phyloP scores from a whole-genome alignment of 1,139 yeast species.

The Diutina mesorugosa region DNA sequence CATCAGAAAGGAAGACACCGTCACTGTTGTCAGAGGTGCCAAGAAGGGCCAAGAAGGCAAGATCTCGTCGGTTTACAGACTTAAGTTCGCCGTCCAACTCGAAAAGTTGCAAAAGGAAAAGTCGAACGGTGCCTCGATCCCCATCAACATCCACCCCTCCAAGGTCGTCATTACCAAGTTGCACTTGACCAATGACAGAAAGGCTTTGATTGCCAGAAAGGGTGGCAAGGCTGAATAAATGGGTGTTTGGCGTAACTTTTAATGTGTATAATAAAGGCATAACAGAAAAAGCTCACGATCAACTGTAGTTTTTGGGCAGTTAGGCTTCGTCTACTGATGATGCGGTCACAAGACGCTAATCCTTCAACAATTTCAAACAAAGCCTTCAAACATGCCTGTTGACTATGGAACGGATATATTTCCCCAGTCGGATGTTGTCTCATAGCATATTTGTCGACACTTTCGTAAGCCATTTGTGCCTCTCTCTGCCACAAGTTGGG shows the following conservation, averaged over 20 bases:
- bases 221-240: conserved; percentile 45
- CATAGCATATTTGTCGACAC: not conserved
- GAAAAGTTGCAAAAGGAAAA: conserved; percentile 97
- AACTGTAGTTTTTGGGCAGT: no score
- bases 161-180: conserved; percentile 98
- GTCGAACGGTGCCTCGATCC: conserved; percentile 96
- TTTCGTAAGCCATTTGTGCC: not conserved
- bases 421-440: not conserved
- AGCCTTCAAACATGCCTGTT: no score
- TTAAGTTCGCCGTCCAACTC: conserved; percentile 91
- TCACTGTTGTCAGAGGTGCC: conserved; percentile 94
- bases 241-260: not conserved
- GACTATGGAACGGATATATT: no score
- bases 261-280: conserved; percentile 2
- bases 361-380: no score
- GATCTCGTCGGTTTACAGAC: conserved; percentile 97
- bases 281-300: not conserved
- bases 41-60: conserved; percentile 99
- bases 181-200: conserved; percentile 98
- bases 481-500: not conserved
- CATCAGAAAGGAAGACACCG: conserved; percentile 97
- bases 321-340: no score
- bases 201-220: conserved; percentile 90
- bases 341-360: no score
- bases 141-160: conserved; percentile 96